Evolutionary conservation across 1,284 basidiomycete genomes (phyloP), one percentile per base, ranked within the genome.

Genomic region (Meripilus lineatus): DNA sequence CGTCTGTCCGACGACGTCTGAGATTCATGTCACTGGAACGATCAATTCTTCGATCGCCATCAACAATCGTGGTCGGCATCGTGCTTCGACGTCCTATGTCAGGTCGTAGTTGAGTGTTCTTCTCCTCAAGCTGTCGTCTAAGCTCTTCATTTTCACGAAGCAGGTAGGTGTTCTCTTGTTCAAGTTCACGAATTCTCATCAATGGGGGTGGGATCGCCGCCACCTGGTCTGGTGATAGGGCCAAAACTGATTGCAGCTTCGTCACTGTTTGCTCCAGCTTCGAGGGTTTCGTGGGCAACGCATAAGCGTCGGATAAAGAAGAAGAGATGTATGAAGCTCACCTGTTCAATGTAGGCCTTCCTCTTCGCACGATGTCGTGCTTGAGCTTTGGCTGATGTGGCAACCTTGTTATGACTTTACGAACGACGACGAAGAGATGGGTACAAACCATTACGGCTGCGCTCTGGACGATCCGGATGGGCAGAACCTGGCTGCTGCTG

Each of bases 301-400:
- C 23, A n/a, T 25, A 37, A 14, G 39, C 30, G n/a, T n/a, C 18
- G 36, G 23, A 25, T 24, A 38, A 17, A 24, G 30, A 25, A 40
- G 15, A 28, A 15, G 38, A 36, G n/a, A 45, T 14, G 38, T 28
- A 45, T 46, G 42, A 30, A 41, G 66, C 75, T 51, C 50, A 89
- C 89, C 70, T 90, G 84, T 57, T 92, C 89, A 58, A 93, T 89
- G 69, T 93, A 92, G 10, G 89, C 90, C 71, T 93, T 93, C 65
- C 91, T 77, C 67, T 93, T 93, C 61, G 90, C 91, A 45, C 90
- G 80, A 71, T 93, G 90, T 56, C 90, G 73, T 42, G 90, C 89
- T 69, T 94, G 90, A 3, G 90, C 91, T 62, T 87, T 89, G 18
- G 44, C 42, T 42, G 41, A 2, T 28, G 20, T 5, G 42, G 33